These are phyloP conservation scores for Teratosphaeria zuluensis DNA, from an alignment of 2,329 filamentous ascomycete species.

Conservation along the genomic window DNA sequence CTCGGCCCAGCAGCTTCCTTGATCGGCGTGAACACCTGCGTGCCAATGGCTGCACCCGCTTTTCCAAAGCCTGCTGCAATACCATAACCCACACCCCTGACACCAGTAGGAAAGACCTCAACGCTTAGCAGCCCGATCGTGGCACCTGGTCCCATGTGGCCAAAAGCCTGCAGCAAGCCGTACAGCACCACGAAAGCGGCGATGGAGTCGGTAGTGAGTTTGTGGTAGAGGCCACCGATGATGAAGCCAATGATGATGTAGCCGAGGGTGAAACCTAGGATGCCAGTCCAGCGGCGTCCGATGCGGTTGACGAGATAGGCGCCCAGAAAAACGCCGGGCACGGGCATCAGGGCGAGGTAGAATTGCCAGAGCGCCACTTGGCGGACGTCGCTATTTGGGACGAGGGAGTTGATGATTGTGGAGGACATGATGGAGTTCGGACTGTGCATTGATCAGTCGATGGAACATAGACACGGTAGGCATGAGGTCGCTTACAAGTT, in stretches of 20 bases:
- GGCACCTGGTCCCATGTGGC: slow-evolving; percentile 41
- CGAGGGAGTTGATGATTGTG: not conserved
- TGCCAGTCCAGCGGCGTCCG: slow-evolving; percentile 43
- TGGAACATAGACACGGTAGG: slow-evolving; percentile 30
- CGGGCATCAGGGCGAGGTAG: slow-evolving; percentile 21
- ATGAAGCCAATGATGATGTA: slow-evolving; percentile 45
- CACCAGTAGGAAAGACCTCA: slow-evolving; percentile 44
- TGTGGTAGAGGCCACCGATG: slow-evolving; percentile 40
- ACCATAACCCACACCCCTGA: slow-evolving; percentile 43
- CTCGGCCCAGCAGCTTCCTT: not conserved
- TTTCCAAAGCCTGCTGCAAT: slow-evolving; percentile 45
- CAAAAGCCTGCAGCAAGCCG: slow-evolving; percentile 41
- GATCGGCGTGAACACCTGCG: slow-evolving; percentile 33
- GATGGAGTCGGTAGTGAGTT: slow-evolving; percentile 30
- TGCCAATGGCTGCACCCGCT: slow-evolving; percentile 43
- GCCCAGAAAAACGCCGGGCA: slow-evolving; percentile 43
- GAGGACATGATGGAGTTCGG: slow-evolving; percentile 22
- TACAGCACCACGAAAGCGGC: slow-evolving; percentile 45
- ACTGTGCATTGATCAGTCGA: slow-evolving; percentile 13
- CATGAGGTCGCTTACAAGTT: slow-evolving; percentile 40
- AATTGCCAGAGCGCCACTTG: slow-evolving; percentile 38
- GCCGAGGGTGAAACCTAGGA: slow-evolving; percentile 39
- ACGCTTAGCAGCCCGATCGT: slow-evolving; percentile 43
- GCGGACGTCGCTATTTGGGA: slow-evolving; percentile 3
- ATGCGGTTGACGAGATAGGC: slow-evolving; percentile 39